Evolutionary conservation across 2,329 filamentous ascomycete genomes (phyloP), one percentile per base, ranked within the genome.

Genomic region (Xylogone sp.): DNA sequence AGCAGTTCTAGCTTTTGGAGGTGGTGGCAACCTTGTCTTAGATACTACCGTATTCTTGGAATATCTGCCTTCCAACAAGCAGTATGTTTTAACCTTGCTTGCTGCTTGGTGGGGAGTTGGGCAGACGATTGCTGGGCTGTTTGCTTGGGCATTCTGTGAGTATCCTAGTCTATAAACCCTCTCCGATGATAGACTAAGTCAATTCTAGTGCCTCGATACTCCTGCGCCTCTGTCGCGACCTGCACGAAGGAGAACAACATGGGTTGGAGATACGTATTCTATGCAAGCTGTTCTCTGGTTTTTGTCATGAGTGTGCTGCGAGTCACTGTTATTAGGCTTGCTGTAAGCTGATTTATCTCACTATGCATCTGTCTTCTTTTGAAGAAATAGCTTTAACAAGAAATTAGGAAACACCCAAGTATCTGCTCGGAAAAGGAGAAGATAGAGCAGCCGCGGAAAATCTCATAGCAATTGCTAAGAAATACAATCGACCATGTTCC

Each of bases 31-130:
- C 54, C 65, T 86, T 21, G 77, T 86, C 42, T 46, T 64, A 39
- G 65, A 59, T 52, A 62, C 58, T 0, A 75, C 77, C 0, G 75
- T 81, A 0, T 81, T 81, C 52, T 62, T 81, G 34, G 78, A 81
- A 60, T 82, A 76, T 59, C 61, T 82, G 2, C 78, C 78, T 0
- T 69, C 75, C 20, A 71, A 75, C 49, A 73, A 81, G 60, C 82
- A 86, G 60, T 87, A 82, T 81, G 71, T 84, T 16, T 60, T 85
- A n/a, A 84, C 80, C 1, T 68, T 82, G 7, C 73, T 85, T 67
- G 81, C 82, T 1, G 73, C 71, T 21, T 77, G 75, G 75, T 77
- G 75, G 75, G 74, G 74, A 59, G 54, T 58, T 4, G 51, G 54
- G 1, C 67, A 72, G 44, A 64, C 66, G n/a, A 59, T 76, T 22